Conservation (phyloP, 176 grass and related monocot species). For the Aegilops umbellulata region DNA sequence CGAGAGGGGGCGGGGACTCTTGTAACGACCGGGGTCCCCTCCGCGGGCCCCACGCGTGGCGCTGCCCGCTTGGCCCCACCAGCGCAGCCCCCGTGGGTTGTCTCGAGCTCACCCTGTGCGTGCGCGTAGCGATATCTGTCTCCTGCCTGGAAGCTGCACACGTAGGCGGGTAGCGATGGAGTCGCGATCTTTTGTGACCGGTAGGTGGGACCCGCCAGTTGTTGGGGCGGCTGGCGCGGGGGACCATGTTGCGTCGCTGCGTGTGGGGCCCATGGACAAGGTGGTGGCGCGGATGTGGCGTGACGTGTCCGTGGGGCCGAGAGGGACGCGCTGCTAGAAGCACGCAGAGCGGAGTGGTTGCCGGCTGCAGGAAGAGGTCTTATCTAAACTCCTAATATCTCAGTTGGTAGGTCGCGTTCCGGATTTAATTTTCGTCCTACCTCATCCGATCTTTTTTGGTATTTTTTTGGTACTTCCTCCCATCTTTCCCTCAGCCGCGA, state of each 20-base stretch:
- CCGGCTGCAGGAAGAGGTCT: not conserved
- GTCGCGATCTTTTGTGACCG: not conserved
- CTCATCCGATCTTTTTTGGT: too few species aligned
- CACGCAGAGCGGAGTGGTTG: conserved; percentile 14
- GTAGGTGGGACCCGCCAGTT: not conserved
- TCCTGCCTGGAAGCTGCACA: not conserved
- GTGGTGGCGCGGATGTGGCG: not conserved
- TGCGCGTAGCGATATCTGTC: not conserved
- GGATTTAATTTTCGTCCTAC: too few species aligned
- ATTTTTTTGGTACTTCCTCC: too few species aligned
- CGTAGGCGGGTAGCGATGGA: not conserved
- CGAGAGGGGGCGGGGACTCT: not conserved
- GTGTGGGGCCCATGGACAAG: not conserved
- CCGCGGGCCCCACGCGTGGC: conserved; percentile 7
- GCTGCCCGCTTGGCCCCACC: not conserved
- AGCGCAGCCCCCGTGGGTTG: not conserved
- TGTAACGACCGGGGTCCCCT: conserved; percentile 45
- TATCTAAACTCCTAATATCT: too few species aligned
- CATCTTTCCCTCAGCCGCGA: too few species aligned
- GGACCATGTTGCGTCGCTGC: not conserved
- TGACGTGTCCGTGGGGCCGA: conserved; percentile 20
- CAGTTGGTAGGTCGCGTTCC: too few species aligned
- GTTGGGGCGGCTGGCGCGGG: not conserved
- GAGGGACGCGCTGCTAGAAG: not conserved
- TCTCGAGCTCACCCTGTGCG: not conserved